These are phyloP conservation scores for Taxawa tesnikishii DNA, from an alignment of 2,329 filamentous ascomycete genomes.

Conservation along the genomic window DNA sequence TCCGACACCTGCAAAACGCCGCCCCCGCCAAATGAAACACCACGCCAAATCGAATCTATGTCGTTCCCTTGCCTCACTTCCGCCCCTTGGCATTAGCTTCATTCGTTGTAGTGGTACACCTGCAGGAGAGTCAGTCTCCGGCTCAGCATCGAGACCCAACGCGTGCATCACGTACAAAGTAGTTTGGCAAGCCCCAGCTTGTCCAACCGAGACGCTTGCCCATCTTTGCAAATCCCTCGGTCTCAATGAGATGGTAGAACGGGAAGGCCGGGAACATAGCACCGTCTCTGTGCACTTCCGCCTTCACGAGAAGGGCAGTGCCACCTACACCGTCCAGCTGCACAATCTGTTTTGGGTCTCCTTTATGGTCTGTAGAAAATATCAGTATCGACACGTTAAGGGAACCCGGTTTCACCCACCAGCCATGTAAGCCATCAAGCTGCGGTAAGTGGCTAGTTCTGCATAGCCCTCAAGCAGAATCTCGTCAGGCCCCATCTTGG, in stretches of 20 bases:
- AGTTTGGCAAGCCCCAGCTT: conserved; percentile 84
- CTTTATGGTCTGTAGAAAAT: conserved; percentile 9
- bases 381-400: neutral
- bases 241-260: conserved; percentile 96
- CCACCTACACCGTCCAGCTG: conserved; percentile 87
- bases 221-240: conserved; percentile 97
- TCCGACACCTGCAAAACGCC: too few species aligned
- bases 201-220: conserved; percentile 77
- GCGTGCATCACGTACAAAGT: conserved; percentile 55
- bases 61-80: too few species aligned
- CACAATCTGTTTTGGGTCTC: conserved; percentile 28
- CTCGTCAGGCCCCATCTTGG: conserved; percentile 78
- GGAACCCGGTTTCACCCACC: conserved; percentile 27
- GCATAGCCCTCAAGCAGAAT: conserved; percentile 87
- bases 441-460: conserved; percentile 84
- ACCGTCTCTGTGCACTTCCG: conserved; percentile 90
- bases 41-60: too few species aligned
- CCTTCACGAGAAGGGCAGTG: conserved; percentile 85
- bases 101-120: conserved; percentile 89
- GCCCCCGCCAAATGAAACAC: too few species aligned
- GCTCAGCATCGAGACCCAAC: conserved; percentile 1
- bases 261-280: conserved; percentile 97
- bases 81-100: too few species aligned
- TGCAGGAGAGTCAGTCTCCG: conserved; percentile 21
- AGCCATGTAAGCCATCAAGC: conserved; percentile 77